Evolutionary conservation across 192 early-diverging fungal genomes (phyloP).

Genomic region (Lobosporangium transversale): DNA sequence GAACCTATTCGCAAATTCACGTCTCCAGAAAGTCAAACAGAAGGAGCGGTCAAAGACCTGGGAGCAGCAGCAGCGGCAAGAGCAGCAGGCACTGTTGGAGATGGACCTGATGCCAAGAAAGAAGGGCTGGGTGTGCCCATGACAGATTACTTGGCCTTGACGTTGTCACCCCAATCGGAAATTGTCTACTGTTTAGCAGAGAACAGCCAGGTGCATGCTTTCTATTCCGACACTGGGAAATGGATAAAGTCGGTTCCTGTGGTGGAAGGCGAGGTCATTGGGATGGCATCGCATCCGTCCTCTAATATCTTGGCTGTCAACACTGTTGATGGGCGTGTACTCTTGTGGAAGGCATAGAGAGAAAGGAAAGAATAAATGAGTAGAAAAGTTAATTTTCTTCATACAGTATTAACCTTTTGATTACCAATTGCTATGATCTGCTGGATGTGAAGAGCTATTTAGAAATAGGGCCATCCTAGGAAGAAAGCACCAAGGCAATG

Average conservation of each 20-base stretch:
- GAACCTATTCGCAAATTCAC: slow-evolving; percentile 61
- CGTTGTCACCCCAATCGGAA: slow-evolving; percentile 81
- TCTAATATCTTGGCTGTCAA: slow-evolving; percentile 80
- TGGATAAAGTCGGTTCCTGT: slow-evolving; percentile 55
- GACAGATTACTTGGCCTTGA: slow-evolving; percentile 53
- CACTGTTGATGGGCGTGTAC: slow-evolving; percentile 72
- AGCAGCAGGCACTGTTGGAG: slow-evolving; percentile 20
- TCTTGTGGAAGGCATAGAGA: slow-evolving; percentile 66
- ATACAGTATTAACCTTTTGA: too few species aligned
- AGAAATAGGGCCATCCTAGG: too few species aligned
- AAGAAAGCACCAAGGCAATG: too few species aligned
- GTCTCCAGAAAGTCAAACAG: slow-evolving; percentile 54
- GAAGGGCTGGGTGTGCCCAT: slow-evolving; percentile 28
- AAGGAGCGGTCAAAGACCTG: slow-evolving; percentile 30
- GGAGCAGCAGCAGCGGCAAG: slow-evolving; percentile 30
- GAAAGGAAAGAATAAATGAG: not conserved
- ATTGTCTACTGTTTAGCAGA: slow-evolving; percentile 83
- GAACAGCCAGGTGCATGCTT: slow-evolving; percentile 73
- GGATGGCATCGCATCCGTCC: slow-evolving; percentile 83
- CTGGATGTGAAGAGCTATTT: too few species aligned
- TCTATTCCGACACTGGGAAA: slow-evolving; percentile 70
- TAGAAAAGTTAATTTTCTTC: too few species aligned
- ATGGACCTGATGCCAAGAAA: slow-evolving; percentile 22
- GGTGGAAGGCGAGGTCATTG: slow-evolving; percentile 76
- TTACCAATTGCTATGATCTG: too few species aligned